Conservation (phyloP, 805 yeast species). For the Brettanomyces custersianus region DNA sequence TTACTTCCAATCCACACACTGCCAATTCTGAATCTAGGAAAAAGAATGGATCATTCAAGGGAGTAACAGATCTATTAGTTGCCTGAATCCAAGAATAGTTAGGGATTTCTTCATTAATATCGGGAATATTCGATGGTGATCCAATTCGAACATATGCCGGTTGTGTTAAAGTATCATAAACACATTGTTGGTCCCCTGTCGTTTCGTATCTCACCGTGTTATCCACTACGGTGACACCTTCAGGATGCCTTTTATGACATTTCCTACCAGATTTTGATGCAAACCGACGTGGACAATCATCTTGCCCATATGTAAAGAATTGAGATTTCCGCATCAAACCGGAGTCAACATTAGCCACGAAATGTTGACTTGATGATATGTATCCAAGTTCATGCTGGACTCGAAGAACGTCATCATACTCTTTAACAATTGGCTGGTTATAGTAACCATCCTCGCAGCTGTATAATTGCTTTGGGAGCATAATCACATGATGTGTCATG, state of each 20-base stretch:
- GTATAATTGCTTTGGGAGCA: slow-evolving; percentile 39
- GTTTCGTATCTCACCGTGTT: not conserved
- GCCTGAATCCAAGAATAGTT: not conserved
- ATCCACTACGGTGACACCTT: not conserved
- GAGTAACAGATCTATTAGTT: slow-evolving; percentile 4
- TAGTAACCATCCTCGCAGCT: slow-evolving; percentile 11
- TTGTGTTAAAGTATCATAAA: not conserved
- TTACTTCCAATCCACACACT: slow-evolving; percentile 48
- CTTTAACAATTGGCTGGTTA: slow-evolving; percentile 21
- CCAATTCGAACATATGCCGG: not conserved
- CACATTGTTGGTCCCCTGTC: not conserved
- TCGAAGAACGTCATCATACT: slow-evolving; percentile 21
- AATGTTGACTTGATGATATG: not conserved
- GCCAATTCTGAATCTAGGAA: slow-evolving; percentile 28
- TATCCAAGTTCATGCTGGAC: slow-evolving; percentile 1
- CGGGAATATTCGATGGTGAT: not conserved
- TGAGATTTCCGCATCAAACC: not conserved
- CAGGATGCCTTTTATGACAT: slow-evolving; percentile 5
- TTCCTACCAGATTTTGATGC: too few relatives aligned
- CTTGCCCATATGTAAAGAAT: slow-evolving; percentile 2
- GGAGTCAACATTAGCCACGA: not conserved
- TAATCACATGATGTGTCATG: slow-evolving; percentile 65
- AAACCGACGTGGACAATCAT: slow-evolving; percentile 4
- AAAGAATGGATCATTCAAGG: slow-evolving; percentile 12
- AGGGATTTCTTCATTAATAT: not conserved